phyloP scores from a whole-genome alignment of 192 early-diverging fungal species.

The Coemansia sp. region DNA sequence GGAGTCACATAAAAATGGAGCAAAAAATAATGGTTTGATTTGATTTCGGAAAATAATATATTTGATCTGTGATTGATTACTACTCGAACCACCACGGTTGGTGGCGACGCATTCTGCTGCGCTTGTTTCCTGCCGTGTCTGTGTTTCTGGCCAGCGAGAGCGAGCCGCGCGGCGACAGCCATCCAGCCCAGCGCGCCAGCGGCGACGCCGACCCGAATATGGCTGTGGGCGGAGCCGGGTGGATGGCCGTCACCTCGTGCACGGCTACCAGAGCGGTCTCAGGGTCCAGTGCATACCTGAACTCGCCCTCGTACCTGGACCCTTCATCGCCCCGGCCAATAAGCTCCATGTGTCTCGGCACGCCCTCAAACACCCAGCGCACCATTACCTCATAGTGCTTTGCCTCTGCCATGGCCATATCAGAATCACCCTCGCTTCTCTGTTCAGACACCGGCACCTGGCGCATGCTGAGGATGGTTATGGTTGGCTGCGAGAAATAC shows the following conservation, averaged over 20 bases:
- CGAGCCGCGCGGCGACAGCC: conserved; percentile 37
- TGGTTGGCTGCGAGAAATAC: conserved; percentile 19
- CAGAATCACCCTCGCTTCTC: too few relatives aligned
- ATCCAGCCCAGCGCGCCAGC: conserved; percentile 41
- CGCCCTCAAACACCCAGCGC: conserved; percentile 49
- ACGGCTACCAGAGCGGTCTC: conserved; percentile 18
- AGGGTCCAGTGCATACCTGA: conserved; percentile 32
- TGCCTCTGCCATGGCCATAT: background rate
- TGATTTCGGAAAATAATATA: background rate
- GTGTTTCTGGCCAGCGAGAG: conserved; percentile 14
- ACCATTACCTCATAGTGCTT: conserved; percentile 22
- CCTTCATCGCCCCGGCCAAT: conserved; percentile 7
- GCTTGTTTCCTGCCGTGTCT: too few relatives aligned
- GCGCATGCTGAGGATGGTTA: conserved; percentile 21
- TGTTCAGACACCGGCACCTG: conserved; percentile 13
- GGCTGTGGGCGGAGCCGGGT: conserved; percentile 38
- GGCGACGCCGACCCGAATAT: conserved; percentile 21
- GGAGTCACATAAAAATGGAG: background rate
- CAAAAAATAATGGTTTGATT: background rate
- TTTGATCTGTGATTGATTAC: background rate
- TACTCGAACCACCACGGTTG: too few relatives aligned
- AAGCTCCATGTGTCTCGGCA: conserved; percentile 28
- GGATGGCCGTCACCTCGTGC: conserved; percentile 46
- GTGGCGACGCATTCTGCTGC: too few relatives aligned
- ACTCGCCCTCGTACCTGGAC: conserved; percentile 50